phyloP scores from a whole-genome alignment of 2,329 filamentous ascomycete species.

The Sphaerulina vaccinii region DNA sequence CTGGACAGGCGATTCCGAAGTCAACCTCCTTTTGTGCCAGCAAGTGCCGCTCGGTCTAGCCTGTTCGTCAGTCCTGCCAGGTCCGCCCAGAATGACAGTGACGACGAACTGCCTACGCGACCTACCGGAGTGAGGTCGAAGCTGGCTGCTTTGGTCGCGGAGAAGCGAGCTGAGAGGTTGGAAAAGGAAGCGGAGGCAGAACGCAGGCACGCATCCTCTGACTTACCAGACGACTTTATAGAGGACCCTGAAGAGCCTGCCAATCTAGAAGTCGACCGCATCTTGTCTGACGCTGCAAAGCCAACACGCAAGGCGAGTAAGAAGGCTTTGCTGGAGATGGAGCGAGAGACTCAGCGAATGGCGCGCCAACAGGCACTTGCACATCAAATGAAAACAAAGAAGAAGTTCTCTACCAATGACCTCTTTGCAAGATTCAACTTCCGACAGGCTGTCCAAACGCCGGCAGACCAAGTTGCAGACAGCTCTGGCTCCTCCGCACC shows the following conservation, averaged over 20 bases:
- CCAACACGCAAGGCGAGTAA: conserved; percentile 85
- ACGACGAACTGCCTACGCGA: conserved; percentile 29
- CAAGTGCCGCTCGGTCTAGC: conserved; percentile 20
- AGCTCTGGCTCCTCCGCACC: conserved; percentile 31
- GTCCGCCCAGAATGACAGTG: conserved; percentile 21
- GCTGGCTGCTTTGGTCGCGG: conserved; percentile 34
- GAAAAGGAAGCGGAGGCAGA: conserved; percentile 26
- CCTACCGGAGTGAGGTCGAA: conserved; percentile 27
- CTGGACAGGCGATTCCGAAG: conserved; percentile 8
- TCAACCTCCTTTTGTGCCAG: conserved; percentile 15
- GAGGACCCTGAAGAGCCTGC: conserved; percentile 25
- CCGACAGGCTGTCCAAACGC: conserved; percentile 7
- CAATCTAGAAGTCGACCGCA: conserved; percentile 31
- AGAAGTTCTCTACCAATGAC: conserved; percentile 80
- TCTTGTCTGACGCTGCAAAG: conserved; percentile 49
- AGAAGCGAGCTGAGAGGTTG: conserved; percentile 35
- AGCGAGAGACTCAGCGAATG: conserved; percentile 88
- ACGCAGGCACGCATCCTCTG: conserved; percentile 24
- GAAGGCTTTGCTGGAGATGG: conserved; percentile 93
- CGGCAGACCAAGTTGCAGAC: conserved; percentile 16
- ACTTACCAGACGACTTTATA: conserved; percentile 30
- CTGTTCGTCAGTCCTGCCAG: conserved; percentile 37
- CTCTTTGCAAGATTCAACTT: conserved; percentile 82
- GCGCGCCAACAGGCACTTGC: conserved; percentile 85
- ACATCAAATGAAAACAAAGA: conserved; percentile 82